Base-by-base conservation (phyloP, 1,284 basidiomycete genomes). In the Ustilago trichophora region DNA sequence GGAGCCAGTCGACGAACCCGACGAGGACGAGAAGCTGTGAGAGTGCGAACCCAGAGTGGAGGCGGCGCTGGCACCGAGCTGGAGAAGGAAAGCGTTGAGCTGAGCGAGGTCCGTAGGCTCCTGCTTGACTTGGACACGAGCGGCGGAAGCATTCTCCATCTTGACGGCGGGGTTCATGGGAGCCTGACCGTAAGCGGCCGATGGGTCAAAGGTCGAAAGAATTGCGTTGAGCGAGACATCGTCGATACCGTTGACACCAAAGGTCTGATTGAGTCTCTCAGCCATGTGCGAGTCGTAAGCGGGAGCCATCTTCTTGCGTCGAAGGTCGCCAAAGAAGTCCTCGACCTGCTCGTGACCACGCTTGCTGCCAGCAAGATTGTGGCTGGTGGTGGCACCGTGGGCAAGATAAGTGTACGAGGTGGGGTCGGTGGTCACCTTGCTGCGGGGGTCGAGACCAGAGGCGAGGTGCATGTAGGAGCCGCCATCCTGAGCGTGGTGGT, bases 41-140 rank as follows among this genome's bases (percentile, higher is more conserved):
- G 51, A 53, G 21, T 59, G 59, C 53, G 69, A 52, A 38, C 66
- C 59, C 40, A 51, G 38, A 9, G 46, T 66, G 26, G 71, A 70
- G 33, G 71, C 72, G 22, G 75, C 75, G 43, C 56, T 77, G 66
- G 63, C 79, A 43, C 78, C 76, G 50, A 82, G 74, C 63, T 78
- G 77, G 16, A 80, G 55, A 15, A 81, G 70, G 68, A 80, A 80
- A 31, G 74, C 62, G 60, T 78, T 77, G 67, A 80, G 62, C 47
- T 82, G 73, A 6, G 78, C 81, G 9, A 82, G 62, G 54, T 81
- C 78, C 12, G 63, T 41, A 9, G 85, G 83, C 37, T 68, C 54
- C 47, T 68, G 65, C 40, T 83, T 78, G 73, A 87, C 87, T 1
- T 85, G 86, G 6, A 33, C n/a, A 18, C 59, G 58, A 18, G 44